Conservation (phyloP, 2,329 filamentous ascomycete genomes). For the Didymella segeticola region DNA sequence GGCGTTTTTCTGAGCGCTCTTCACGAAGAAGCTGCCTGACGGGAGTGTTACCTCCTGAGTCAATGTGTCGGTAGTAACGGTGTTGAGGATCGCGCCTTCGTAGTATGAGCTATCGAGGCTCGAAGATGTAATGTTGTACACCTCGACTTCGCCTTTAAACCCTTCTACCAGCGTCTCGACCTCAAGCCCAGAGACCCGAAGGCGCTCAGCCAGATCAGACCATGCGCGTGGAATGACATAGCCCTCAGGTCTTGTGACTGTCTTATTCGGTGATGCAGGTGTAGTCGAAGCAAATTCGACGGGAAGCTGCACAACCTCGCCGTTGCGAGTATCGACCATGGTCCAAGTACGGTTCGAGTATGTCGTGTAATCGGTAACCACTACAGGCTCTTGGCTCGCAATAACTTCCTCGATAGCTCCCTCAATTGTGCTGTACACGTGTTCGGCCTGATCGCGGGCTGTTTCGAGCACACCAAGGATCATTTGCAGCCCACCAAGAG, state of each 20-base stretch:
- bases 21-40: slow-evolving; percentile 43
- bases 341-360: slow-evolving; percentile 41
- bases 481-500: slow-evolving; percentile 42
- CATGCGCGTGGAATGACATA: slow-evolving; percentile 48
- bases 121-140: slow-evolving; percentile 44
- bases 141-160: slow-evolving; percentile 42
- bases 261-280: slow-evolving; percentile 44
- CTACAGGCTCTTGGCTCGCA: slow-evolving; percentile 34
- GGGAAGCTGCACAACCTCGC: slow-evolving; percentile 42
- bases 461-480: slow-evolving; percentile 45
- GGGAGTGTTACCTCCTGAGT: slow-evolving; percentile 37
- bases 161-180: slow-evolving; percentile 37
- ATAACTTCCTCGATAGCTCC: slow-evolving; percentile 34
- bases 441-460: slow-evolving; percentile 36
- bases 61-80: slow-evolving; percentile 38
- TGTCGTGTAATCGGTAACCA: slow-evolving; percentile 41
- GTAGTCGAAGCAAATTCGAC: slow-evolving; percentile 46
- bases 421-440: slow-evolving; percentile 40
- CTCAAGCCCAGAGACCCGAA: slow-evolving; percentile 43
- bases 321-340: slow-evolving; percentile 42
- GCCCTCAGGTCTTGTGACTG: slow-evolving; percentile 39
- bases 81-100: slow-evolving; percentile 44
- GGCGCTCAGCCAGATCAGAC: slow-evolving; percentile 42
- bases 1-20: slow-evolving; percentile 47
- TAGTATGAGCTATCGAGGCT: slow-evolving; percentile 40